A percentile compares a stretch with the other conserved stretches of the same genome.
These are phyloP conservation scores for Trifolium subterraneum DNA, from an alignment of 306 rosid species.

Conservation along the genomic window DNA sequence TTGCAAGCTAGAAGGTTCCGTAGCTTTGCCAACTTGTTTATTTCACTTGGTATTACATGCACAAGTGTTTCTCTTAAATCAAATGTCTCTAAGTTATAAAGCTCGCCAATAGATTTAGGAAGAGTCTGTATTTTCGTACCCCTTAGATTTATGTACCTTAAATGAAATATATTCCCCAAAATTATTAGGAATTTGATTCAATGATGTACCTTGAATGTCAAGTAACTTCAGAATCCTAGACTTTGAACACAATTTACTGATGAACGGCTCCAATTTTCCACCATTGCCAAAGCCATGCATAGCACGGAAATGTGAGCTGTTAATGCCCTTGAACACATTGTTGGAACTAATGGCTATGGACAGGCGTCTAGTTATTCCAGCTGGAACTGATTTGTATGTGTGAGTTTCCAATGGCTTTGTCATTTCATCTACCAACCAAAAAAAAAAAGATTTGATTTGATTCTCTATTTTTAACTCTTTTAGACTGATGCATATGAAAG, in stretches of 20 bases:
- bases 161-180: not conserved
- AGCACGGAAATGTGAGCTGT: not conserved
- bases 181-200: not conserved
- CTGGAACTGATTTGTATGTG: no score
- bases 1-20: not conserved
- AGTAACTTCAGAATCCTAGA: not conserved
- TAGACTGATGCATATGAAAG: no score
- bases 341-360: not conserved
- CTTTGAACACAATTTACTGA: not conserved
- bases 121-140: not conserved
- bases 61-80: not conserved
- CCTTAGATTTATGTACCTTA: not conserved
- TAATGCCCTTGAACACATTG: not conserved
- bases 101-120: not conserved
- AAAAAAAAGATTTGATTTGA: no score
- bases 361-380: not conserved
- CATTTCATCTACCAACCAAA: no score
- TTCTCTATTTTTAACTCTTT: no score
- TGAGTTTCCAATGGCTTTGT: no score
- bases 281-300: not conserved
- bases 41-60: conserved; percentile 4
- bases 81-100: conserved; percentile 13
- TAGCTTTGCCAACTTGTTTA: conserved; percentile 1
- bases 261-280: not conserved
- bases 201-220: not conserved